Base-by-base conservation (phyloP, 2,329 filamentous ascomycete species). In the Metarhizium anisopliae region DNA sequence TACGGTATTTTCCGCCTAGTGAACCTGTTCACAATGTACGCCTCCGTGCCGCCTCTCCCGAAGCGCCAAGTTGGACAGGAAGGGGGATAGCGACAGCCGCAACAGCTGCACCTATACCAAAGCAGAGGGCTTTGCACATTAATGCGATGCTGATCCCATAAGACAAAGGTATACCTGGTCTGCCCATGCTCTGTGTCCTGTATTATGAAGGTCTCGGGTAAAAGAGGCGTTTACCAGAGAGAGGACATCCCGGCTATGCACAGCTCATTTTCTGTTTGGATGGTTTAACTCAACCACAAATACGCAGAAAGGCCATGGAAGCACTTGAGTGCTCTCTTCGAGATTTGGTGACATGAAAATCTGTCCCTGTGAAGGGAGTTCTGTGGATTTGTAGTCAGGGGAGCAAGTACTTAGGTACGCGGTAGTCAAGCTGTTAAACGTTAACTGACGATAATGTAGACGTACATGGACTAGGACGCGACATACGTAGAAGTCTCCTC, bases 31-130 rank as follows among this genome's bases (percentile, higher is more conserved):
- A 55, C 52, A 50, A 53, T 36, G 42, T 52, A 47, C 52, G 55
- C 55, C 52, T 47, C 52, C 29, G 52, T 49, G 55, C 55, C 52
- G 55, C 55, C 55, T 55, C 55, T 54, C 49, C 52, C 52, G 55
- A 8, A 16, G 38, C 38, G 45, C 51, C 36, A 56, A 45, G 42
- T 45, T 45, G 7, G n/a, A 20, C 32, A 25, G 45, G 51, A 47
- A 30, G 16, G 20, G 32, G 40, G 16, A 30, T n/a, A 40, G 32
- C 36, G 10, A 49, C 45, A 49, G 13, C 20, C 43, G n/a, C 20
- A 25, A 6, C 10, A 30, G 20, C 45, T 16, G 25, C 25, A 29
- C 20, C 2, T 14, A 6, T 13, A 13, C n/a, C 30, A 11, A 30
- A 11, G 11, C 25, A 29, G 11, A 30, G 14, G 25, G 25, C 25